phyloP scores from a whole-genome alignment of 2,329 filamentous ascomycete species.

The Calonectria crousiana region DNA sequence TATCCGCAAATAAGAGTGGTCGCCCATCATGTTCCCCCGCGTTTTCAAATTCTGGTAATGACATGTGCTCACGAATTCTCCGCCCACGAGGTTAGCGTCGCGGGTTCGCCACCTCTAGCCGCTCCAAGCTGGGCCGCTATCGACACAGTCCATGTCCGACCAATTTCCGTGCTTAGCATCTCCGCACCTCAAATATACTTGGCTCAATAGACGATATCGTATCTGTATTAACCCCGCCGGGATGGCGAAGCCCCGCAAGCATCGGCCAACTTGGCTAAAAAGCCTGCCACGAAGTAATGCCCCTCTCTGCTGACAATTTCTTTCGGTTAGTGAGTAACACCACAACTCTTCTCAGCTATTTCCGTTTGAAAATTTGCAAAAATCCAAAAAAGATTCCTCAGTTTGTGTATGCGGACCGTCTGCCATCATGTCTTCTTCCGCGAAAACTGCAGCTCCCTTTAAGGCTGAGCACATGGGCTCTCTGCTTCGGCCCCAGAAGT shows the following conservation, averaged over 20 bases:
- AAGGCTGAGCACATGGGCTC: slow-evolving; percentile 83
- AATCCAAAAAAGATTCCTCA: not conserved
- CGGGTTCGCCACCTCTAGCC: not conserved
- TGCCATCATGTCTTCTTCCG: slow-evolving; percentile 29
- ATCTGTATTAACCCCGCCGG: slow-evolving; percentile 11
- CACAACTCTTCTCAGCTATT: not conserved
- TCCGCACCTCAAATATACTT: not conserved
- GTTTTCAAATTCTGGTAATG: not conserved
- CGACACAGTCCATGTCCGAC: slow-evolving; percentile 5
- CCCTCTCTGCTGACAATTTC: slow-evolving; percentile 20
- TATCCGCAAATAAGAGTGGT: not conserved
- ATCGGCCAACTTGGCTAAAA: slow-evolving; percentile 16
- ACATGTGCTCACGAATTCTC: not conserved
- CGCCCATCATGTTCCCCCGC: not conserved
- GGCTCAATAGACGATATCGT: not conserved
- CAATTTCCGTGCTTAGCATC: slow-evolving; percentile 10
- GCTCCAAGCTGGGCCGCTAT: not conserved
- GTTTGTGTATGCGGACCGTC: not conserved
- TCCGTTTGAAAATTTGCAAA: not conserved
- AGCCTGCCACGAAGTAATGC: not conserved
- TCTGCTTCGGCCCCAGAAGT: slow-evolving; percentile 73
- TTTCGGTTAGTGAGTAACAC: not conserved
- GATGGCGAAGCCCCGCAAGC: slow-evolving; percentile 17
- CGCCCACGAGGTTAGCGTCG: not conserved
- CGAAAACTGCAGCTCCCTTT: slow-evolving; percentile 64